Conservation (phyloP, 192 early-diverging fungal genomes). For the Gorgonomyces haynaldii region DNA sequence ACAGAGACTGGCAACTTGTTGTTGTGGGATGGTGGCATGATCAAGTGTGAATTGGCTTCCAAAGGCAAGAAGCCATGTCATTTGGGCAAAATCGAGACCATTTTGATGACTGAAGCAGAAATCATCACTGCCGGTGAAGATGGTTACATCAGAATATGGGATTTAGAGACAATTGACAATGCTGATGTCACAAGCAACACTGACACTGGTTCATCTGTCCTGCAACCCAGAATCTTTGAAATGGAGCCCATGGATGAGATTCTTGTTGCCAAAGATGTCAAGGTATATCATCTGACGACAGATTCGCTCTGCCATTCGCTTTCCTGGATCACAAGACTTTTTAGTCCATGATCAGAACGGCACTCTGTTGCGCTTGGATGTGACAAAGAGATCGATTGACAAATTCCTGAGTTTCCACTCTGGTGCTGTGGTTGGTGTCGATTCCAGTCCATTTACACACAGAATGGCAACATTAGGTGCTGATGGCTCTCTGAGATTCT, state of each 20-base stretch:
- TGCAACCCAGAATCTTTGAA: constrained; percentile 36
- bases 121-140: constrained; percentile 49
- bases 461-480: constrained; percentile 33
- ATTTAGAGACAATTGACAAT: constrained; percentile 47
- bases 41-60: constrained; percentile 46
- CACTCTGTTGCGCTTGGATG: constrained; percentile 33
- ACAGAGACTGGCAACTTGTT: constrained; percentile 53
- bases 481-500: constrained; percentile 34
- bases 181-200: constrained; percentile 31
- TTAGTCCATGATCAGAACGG: constrained; percentile 37
- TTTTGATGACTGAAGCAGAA: constrained; percentile 40
- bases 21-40: constrained; percentile 54
- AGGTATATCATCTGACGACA: constrained; percentile 20
- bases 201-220: constrained; percentile 8
- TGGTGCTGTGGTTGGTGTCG: constrained; percentile 29
- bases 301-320: constrained; percentile 37
- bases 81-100: constrained; percentile 32
- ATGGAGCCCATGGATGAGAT: constrained; percentile 49
- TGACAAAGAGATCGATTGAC: constrained; percentile 28
- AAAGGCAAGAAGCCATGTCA: constrained; percentile 41
- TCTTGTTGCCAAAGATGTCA: constrained; percentile 45
- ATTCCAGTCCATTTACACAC: constrained; percentile 30
- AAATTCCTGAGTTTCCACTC: constrained; percentile 39
- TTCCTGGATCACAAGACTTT: constrained; percentile 22
- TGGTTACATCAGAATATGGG: constrained; percentile 47